These are phyloP conservation scores for Paecilomyces sp. DNA, from an alignment of 2,329 filamentous ascomycete genomes.

Conservation along the genomic window DNA sequence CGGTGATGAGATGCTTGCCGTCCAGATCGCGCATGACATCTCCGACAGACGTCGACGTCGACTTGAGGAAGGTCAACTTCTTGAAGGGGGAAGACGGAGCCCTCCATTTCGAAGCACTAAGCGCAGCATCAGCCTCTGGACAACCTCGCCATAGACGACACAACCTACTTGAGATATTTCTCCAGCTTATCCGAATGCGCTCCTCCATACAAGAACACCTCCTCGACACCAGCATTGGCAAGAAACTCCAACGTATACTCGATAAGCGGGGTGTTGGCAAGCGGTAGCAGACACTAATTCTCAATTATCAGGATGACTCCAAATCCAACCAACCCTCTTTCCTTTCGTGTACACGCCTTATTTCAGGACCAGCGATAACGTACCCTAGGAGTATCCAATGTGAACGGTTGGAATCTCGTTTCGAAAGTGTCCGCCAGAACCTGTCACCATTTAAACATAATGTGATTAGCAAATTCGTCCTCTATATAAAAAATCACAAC, in stretches of 20 bases:
- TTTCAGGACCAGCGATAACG: conserved; percentile 20
- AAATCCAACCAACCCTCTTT: not conserved
- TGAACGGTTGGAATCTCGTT: conserved; percentile 83
- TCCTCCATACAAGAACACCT: conserved; percentile 87
- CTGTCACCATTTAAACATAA: conserved; percentile 35
- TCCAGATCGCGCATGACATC: conserved; percentile 94
- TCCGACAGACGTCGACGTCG: conserved; percentile 78
- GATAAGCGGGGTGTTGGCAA: conserved; percentile 90
- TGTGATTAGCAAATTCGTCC: conserved; percentile 6
- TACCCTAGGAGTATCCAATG: conserved; percentile 80
- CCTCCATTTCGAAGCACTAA: conserved; percentile 64
- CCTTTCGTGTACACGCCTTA: not conserved
- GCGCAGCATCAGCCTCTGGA: conserved; percentile 8
- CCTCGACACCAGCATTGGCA: conserved; percentile 88
- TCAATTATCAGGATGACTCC: not conserved
- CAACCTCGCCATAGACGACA: not conserved
- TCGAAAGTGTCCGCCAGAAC: conserved; percentile 93
- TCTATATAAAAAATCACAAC: not conserved
- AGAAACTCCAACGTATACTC: conserved; percentile 97
- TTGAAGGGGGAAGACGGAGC: conserved; percentile 71
- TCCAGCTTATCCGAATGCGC: conserved; percentile 83
- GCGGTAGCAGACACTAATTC: conserved; percentile 76
- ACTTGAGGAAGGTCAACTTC: conserved; percentile 75
- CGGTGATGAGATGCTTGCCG: conserved; percentile 71
- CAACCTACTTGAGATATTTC: conserved; percentile 62